These are phyloP conservation scores for Austroboletus eburneus DNA, from an alignment of 768 basidiomycete genomes.

Conservation along the genomic window DNA sequence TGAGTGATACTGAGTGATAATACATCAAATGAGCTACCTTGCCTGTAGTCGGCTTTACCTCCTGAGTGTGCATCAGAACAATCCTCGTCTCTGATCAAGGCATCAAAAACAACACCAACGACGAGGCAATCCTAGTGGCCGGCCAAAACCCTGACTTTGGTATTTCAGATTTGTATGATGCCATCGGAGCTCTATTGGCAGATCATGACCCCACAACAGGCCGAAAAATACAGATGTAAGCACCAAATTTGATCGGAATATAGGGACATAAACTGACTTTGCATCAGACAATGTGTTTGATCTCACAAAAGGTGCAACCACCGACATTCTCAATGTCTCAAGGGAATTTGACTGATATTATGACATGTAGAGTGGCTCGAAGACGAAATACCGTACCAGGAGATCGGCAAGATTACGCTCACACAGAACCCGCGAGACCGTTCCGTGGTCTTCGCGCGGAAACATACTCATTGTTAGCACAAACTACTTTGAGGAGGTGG, in stretches of 20 bases:
- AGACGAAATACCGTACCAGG: slow-evolving; percentile 31
- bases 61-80: slow-evolving; percentile 15
- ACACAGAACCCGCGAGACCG: slow-evolving; percentile 34
- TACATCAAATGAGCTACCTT: slow-evolving; percentile 44
- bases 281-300: slow-evolving; percentile 46
- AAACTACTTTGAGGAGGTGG: slow-evolving; percentile 36
- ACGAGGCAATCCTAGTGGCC: slow-evolving; percentile 33
- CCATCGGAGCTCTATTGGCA: slow-evolving; percentile 57
- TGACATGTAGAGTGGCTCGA: slow-evolving; percentile 32
- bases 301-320: slow-evolving; percentile 38
- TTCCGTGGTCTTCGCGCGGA: background rate
- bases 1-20: slow-evolving; percentile 44
- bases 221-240: slow-evolving; percentile 41
- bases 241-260: background rate
- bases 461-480: slow-evolving; percentile 2
- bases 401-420: slow-evolving; percentile 37
- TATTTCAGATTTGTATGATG: slow-evolving; percentile 49
- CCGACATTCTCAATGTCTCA: background rate
- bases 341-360: background rate
- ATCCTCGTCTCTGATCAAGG: slow-evolving; percentile 31
- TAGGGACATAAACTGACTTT: background rate
- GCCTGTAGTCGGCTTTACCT: background rate
- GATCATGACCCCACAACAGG: slow-evolving; percentile 48
- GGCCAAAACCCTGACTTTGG: slow-evolving; percentile 51
- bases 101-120: slow-evolving; percentile 36